phyloP scores from a whole-genome alignment of 2,329 filamentous ascomycete species.

The Apiospora kogelbergensis region DNA sequence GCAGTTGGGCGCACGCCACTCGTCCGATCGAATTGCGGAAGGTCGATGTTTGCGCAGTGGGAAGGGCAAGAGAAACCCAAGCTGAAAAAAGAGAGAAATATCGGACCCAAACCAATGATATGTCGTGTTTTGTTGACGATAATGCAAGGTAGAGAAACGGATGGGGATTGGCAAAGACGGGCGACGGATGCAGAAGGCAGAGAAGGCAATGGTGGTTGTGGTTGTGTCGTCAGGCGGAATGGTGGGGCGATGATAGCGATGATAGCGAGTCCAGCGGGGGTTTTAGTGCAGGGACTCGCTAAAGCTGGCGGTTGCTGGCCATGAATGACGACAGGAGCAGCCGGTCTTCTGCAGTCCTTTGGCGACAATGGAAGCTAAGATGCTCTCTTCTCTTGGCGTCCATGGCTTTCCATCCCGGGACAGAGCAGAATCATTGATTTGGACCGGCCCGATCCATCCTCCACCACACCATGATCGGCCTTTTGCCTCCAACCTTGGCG shows the following conservation, averaged over 20 bases:
- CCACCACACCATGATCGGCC: no score
- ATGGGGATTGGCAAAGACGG: not conserved
- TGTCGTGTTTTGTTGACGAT: not conserved
- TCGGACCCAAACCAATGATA: not conserved
- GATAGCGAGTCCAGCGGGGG: not conserved
- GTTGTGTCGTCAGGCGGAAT: not conserved
- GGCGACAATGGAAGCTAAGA: no score
- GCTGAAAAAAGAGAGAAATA: not conserved
- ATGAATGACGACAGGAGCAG: no score
- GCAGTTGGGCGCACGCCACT: not conserved
- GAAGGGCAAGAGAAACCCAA: not conserved
- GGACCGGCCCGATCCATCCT: no score
- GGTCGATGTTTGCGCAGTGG: not conserved
- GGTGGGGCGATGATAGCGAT: not conserved
- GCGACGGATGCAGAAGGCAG: no score
- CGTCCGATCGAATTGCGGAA: not conserved
- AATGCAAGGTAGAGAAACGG: not conserved
- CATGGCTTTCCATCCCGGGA: conserved; percentile 14
- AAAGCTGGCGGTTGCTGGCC: no score
- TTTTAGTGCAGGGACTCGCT: not conserved
- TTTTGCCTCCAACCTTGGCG: not conserved
- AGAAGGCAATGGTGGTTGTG: not conserved
- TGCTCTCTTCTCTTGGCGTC: conserved; percentile 16
- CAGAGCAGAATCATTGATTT: no score
- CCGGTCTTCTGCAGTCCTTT: no score